Evolutionary conservation across 495 filamentous ascomycete genomes (phyloP).

Genomic region (Peziza echinospora): DNA sequence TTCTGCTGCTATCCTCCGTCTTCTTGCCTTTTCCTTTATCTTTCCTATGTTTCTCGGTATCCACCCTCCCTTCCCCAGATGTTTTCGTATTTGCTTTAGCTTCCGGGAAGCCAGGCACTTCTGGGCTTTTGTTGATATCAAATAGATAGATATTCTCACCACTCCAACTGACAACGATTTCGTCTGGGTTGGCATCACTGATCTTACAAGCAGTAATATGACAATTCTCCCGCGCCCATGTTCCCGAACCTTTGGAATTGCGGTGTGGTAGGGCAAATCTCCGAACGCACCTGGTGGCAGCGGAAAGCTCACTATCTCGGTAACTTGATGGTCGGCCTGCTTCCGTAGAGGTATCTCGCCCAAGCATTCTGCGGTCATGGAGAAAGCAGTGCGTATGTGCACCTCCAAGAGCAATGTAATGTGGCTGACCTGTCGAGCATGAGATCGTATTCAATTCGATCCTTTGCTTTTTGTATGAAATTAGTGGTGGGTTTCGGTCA

Average conservation of each 20-base stretch:
- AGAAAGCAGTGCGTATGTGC: conserved; percentile 54
- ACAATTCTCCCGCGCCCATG: conserved; percentile 26
- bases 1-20: no score
- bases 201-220: conserved; percentile 66
- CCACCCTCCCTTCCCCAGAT: neutral
- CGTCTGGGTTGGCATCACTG: conserved; percentile 52
- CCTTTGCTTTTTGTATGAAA: conserved; percentile 44
- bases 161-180: conserved; percentile 56
- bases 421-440: conserved; percentile 48
- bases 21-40: neutral
- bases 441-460: conserved; percentile 57
- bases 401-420: conserved; percentile 57
- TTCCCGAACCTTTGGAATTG: conserved; percentile 24
- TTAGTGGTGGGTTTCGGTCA: conserved; percentile 41
- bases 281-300: conserved; percentile 46
- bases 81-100: neutral
- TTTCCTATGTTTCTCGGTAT: neutral
- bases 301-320: conserved; percentile 36
- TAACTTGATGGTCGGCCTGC: conserved; percentile 25
- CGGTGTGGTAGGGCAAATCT: conserved; percentile 44
- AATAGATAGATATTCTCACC: conserved; percentile 58
- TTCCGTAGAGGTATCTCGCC: conserved; percentile 35
- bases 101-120: conserved; percentile 21
- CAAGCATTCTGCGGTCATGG: conserved; percentile 54
- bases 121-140: conserved; percentile 40